Evolutionary conservation across 768 basidiomycete genomes (phyloP).

Genomic region (Favolaschia claudopus): DNA sequence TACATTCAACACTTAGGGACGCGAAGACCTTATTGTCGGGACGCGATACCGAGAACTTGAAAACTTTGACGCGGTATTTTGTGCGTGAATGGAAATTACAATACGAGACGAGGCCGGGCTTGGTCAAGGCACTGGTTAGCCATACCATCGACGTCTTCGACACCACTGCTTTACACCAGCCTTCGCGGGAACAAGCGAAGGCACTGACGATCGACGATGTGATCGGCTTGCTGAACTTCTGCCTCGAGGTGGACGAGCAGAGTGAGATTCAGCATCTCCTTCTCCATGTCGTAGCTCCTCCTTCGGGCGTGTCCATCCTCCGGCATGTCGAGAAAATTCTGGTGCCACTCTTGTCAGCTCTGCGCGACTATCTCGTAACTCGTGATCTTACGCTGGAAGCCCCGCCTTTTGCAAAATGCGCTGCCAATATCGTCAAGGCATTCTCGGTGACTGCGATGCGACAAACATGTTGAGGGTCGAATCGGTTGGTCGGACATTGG

Average conservation of each 20-base stretch:
- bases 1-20: no score
- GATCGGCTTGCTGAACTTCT: not conserved
- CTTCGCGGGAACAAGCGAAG: not conserved
- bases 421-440: not conserved
- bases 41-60: not conserved
- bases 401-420: not conserved
- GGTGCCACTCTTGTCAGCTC: not conserved
- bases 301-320: not conserved
- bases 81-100: no score
- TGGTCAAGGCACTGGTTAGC: not conserved
- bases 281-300: not conserved
- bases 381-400: not conserved
- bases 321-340: constrained; percentile 2
- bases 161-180: not conserved
- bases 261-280: not conserved
- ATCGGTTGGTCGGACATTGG: no score
- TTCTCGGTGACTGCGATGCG: not conserved
- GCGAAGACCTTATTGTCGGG: constrained; percentile 2
- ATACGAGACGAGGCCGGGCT: not conserved
- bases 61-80: not conserved
- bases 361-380: not conserved
- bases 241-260: not conserved
- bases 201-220: not conserved
- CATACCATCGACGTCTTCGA: constrained; percentile 9
- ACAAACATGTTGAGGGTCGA: no score